Evolutionary conservation across 2,329 filamentous ascomycete species (phyloP).

Genomic region (Fusarium sambucinum): DNA sequence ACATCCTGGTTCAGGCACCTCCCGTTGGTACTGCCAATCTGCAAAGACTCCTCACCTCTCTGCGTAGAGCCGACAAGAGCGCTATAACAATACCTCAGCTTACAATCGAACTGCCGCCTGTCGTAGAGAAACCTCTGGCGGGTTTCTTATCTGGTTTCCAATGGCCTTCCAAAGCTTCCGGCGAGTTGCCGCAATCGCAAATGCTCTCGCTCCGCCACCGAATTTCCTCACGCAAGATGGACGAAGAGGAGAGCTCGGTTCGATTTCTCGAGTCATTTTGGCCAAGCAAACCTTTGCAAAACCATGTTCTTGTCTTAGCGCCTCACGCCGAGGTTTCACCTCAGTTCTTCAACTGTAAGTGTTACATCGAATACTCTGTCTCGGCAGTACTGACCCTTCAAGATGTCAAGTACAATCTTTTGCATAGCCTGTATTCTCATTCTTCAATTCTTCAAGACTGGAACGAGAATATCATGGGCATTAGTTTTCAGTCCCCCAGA

Average conservation of each 20-base stretch:
- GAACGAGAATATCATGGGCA: constrained; percentile 74
- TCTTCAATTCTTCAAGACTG: constrained; percentile 57
- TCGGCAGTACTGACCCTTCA: constrained; percentile 30
- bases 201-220: constrained; percentile 80
- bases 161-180: constrained; percentile 69
- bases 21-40: constrained; percentile 78
- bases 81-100: constrained; percentile 77
- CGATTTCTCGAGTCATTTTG: constrained; percentile 91
- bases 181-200: constrained; percentile 58
- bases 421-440: constrained; percentile 81
- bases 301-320: constrained; percentile 89
- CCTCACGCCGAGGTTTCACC: constrained; percentile 83
- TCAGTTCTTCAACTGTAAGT: constrained; percentile 82
- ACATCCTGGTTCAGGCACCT: constrained; percentile 85
- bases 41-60: constrained; percentile 80
- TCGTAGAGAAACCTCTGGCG: constrained; percentile 74
- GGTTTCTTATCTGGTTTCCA: constrained; percentile 72
- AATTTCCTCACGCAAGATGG: constrained; percentile 70
- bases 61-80: constrained; percentile 80
- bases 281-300: constrained; percentile 69
- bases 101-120: constrained; percentile 83
- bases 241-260: constrained; percentile 77
- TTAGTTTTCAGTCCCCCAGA: constrained; percentile 82
- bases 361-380: background rate
- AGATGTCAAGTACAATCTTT: constrained; percentile 80